phyloP scores from a whole-genome alignment of 139 green algal genomes.

The Micromonas commoda region DNA sequence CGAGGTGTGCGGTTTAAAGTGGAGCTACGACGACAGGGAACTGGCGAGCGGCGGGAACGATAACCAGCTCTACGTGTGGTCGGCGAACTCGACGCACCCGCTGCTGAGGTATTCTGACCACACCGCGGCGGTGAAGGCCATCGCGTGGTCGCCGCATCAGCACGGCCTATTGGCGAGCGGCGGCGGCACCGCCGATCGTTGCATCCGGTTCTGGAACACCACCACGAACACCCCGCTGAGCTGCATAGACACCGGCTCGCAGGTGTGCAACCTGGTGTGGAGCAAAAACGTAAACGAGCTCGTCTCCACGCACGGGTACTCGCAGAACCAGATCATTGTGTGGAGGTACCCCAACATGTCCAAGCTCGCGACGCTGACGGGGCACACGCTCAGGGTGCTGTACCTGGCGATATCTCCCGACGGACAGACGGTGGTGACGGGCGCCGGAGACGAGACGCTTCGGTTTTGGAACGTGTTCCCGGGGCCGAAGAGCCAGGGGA shows the following conservation, averaged over 20 bases:
- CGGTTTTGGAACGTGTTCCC: constrained; percentile 95
- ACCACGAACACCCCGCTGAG: constrained; percentile 59
- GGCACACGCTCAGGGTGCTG: constrained; percentile 86
- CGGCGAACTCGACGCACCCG: constrained; percentile 37
- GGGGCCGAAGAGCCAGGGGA: constrained; percentile 7
- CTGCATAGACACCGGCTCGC: constrained; percentile 79
- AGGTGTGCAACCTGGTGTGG: constrained; percentile 94
- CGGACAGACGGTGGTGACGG: constrained; percentile 96
- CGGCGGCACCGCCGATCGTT: constrained; percentile 90
- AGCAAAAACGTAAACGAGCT: constrained; percentile 95
- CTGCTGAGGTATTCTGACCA: constrained; percentile 65
- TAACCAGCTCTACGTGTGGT: constrained; percentile 75
- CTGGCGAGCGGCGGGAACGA: constrained; percentile 80
- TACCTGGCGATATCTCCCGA: constrained; percentile 92
- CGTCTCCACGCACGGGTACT: constrained; percentile 95
- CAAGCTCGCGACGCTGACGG: constrained; percentile 83
- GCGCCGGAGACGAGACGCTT: constrained; percentile 86
- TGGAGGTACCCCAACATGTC: constrained; percentile 82
- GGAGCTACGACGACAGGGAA: constrained; percentile 70
- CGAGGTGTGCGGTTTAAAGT: constrained; percentile 81
- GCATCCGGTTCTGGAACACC: constrained; percentile 96
- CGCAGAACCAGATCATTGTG: constrained; percentile 90
- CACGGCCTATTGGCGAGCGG: constrained; percentile 87
- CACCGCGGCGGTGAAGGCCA: constrained; percentile 85
- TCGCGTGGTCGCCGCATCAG: constrained; percentile 94